These are phyloP conservation scores for Xanthoconium separans DNA, from an alignment of 1,284 basidiomycete genomes.

Conservation along the genomic window DNA sequence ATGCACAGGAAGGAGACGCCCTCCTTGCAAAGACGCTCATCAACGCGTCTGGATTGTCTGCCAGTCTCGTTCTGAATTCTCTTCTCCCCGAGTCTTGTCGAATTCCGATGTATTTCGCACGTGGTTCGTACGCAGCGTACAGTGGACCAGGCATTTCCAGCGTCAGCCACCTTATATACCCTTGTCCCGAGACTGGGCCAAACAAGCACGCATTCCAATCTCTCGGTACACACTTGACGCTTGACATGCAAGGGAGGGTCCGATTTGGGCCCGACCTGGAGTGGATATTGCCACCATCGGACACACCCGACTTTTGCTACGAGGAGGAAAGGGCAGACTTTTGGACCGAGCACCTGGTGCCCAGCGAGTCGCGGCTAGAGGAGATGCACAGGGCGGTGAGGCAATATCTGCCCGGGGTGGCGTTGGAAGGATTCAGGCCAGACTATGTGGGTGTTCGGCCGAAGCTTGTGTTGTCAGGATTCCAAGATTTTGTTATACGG, in stretches of 20 bases:
- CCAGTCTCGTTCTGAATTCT: slow-evolving; percentile 69
- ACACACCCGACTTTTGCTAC: slow-evolving; percentile 29
- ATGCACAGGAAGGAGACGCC: slow-evolving; percentile 54
- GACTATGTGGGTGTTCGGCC: slow-evolving; percentile 94
- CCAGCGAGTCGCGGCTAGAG: slow-evolving; percentile 60
- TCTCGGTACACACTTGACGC: slow-evolving; percentile 87
- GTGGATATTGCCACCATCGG: slow-evolving; percentile 65
- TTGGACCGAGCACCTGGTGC: slow-evolving; percentile 71
- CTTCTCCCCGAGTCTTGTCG: slow-evolving; percentile 55
- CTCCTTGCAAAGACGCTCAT: slow-evolving; percentile 85
- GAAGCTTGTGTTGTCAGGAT: slow-evolving; percentile 81
- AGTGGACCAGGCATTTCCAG: slow-evolving; percentile 68
- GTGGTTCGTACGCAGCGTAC: slow-evolving; percentile 88
- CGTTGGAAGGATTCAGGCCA: slow-evolving; percentile 65
- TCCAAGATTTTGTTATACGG: slow-evolving; percentile 83
- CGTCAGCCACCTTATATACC: slow-evolving; percentile 84
- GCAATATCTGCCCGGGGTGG: slow-evolving; percentile 75
- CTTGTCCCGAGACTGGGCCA: slow-evolving; percentile 70
- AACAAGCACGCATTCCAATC: slow-evolving; percentile 68
- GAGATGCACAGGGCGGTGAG: slow-evolving; percentile 70
- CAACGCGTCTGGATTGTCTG: slow-evolving; percentile 86
- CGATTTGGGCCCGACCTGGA: slow-evolving; percentile 94
- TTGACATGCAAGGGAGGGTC: slow-evolving; percentile 86
- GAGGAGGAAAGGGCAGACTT: slow-evolving; percentile 62
- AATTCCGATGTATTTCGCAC: slow-evolving; percentile 73